phyloP scores from a whole-genome alignment of 495 filamentous ascomycete species.

The Lineolata rhizophorae region DNA sequence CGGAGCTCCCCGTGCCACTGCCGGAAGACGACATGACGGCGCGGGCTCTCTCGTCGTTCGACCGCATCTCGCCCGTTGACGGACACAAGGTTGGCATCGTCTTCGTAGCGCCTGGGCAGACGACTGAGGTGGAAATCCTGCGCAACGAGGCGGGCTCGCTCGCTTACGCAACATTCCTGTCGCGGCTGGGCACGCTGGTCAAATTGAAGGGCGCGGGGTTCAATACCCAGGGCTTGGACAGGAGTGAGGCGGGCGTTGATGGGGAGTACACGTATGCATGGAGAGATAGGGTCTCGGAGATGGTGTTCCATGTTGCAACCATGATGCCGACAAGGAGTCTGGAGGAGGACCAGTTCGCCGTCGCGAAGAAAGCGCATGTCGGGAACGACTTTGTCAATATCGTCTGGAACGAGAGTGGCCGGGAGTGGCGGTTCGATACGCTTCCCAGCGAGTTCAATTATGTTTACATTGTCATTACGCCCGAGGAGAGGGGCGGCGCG shows the following conservation, averaged over 20 bases:
- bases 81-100: conserved; percentile 90
- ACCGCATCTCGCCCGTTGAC: conserved; percentile 77
- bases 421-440: conserved; percentile 71
- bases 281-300: conserved; percentile 83
- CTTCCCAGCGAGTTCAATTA: conserved; percentile 88
- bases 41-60: conserved; percentile 59
- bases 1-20: conserved; percentile 31
- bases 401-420: conserved; percentile 85
- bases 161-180: conserved; percentile 69
- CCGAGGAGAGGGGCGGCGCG: conserved; percentile 18
- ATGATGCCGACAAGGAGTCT: conserved; percentile 90
- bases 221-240: conserved; percentile 87
- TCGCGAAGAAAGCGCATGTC: conserved; percentile 81
- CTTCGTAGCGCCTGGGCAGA: conserved; percentile 72
- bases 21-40: conserved; percentile 63
- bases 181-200: conserved; percentile 58
- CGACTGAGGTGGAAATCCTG: conserved; percentile 58
- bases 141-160: conserved; percentile 61
- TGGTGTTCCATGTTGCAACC: conserved; percentile 86
- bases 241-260: conserved; percentile 45
- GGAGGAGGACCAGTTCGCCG: conserved; percentile 48
- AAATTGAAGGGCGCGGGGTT: conserved; percentile 60
- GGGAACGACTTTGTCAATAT: conserved; percentile 98
- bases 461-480: conserved; percentile 88
- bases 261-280: conserved; percentile 77